Conservation (phyloP, 768 basidiomycete genomes). For the Boletus pseudo-olivaceus region DNA sequence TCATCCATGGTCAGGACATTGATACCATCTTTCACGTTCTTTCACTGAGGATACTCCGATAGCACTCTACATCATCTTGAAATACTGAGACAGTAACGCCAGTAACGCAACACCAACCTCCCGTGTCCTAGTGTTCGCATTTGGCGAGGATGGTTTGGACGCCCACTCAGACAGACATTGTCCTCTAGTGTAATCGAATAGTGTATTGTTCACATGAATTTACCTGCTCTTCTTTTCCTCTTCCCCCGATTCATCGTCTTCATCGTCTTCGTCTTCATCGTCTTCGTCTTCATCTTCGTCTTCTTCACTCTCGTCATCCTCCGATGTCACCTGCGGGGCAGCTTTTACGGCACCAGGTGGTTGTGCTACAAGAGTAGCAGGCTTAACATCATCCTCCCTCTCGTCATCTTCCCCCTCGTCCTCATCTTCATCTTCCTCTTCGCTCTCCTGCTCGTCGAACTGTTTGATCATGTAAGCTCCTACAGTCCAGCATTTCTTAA, state of each 20-base stretch:
- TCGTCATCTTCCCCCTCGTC: slow-evolving; percentile 20
- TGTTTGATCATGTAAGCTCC: slow-evolving; percentile 76
- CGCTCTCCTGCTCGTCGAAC: slow-evolving; percentile 74
- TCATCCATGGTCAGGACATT: slow-evolving; percentile 56
- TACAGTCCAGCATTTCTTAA: slow-evolving; percentile 66
- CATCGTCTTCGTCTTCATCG: not conserved
- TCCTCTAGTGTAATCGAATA: slow-evolving; percentile 4
- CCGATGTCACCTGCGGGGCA: not conserved
- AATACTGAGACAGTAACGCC: slow-evolving; percentile 43
- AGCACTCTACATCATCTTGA: slow-evolving; percentile 82
- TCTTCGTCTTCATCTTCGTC: slow-evolving; percentile 9
- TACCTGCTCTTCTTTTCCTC: slow-evolving; percentile 17
- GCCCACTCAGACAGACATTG: not conserved
- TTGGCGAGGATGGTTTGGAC: not conserved
- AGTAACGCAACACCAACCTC: not conserved
- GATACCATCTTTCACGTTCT: not conserved
- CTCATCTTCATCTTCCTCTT: slow-evolving; percentile 38
- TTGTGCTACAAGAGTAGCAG: not conserved
- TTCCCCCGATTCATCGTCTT: slow-evolving; percentile 3
- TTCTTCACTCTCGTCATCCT: slow-evolving; percentile 6
- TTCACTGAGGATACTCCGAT: slow-evolving; percentile 14
- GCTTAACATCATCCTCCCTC: slow-evolving; percentile 10
- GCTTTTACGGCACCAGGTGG: not conserved
- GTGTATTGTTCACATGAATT: slow-evolving; percentile 6
- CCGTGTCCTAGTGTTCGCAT: not conserved